phyloP scores from a whole-genome alignment of 371 early-diverging fungal genomes.

The Lichtheimia hyalospora region DNA sequence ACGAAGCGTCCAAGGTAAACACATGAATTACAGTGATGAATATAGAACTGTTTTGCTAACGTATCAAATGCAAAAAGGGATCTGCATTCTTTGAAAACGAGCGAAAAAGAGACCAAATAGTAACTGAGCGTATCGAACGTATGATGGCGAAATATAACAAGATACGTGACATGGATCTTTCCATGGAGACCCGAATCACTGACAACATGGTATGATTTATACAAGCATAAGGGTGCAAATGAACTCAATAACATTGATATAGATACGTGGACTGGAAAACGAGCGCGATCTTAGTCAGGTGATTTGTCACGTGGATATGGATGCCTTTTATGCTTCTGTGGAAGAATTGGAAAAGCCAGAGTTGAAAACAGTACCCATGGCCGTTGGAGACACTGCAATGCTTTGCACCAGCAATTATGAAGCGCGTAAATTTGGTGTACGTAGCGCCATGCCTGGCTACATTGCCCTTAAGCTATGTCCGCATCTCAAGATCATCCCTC shows the following conservation, averaged over 20 bases:
- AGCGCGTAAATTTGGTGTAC: conserved; percentile 65
- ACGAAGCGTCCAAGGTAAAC: conserved; percentile 60
- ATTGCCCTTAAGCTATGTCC: conserved; percentile 68
- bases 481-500: conserved; percentile 52
- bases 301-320: conserved; percentile 73
- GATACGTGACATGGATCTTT: conserved; percentile 38
- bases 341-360: conserved; percentile 68
- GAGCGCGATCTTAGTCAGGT: conserved; percentile 44
- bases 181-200: conserved; percentile 36
- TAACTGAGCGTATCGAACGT: conserved; percentile 45
- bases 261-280: conserved; percentile 41
- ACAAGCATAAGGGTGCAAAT: background rate
- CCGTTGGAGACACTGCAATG: conserved; percentile 66
- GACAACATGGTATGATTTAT: conserved; percentile 29
- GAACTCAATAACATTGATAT: background rate
- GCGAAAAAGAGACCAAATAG: conserved; percentile 42
- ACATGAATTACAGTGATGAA: too few species aligned
- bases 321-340: conserved; percentile 73
- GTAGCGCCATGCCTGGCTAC: conserved; percentile 73
- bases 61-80: conserved; percentile 36
- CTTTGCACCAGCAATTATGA: conserved; percentile 72
- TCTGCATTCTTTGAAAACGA: conserved; percentile 63
- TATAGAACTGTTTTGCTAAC: background rate
- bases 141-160: conserved; percentile 43
- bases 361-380: conserved; percentile 64